Conservation (phyloP, 768 basidiomycete genomes). For the Coprinopsis sp. region DNA sequence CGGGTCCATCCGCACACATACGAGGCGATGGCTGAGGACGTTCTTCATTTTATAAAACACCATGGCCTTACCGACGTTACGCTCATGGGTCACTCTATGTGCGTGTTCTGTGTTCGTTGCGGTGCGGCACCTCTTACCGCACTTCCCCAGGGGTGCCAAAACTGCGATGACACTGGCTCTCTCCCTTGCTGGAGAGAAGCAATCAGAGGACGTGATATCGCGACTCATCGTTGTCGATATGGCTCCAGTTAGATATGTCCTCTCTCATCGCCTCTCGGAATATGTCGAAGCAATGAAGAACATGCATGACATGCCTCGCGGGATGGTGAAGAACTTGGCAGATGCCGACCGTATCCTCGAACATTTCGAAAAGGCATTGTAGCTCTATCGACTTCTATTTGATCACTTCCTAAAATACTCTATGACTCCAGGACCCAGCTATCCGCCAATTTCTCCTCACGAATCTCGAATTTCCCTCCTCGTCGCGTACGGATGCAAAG, state of each 20-base stretch:
- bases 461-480: constrained; percentile 51
- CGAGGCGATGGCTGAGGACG: constrained; percentile 72
- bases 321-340: constrained; percentile 51
- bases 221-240: constrained; percentile 79
- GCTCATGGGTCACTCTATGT: constrained; percentile 91
- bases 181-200: constrained; percentile 21
- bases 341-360: constrained; percentile 66
- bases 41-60: constrained; percentile 58
- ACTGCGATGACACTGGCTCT: constrained; percentile 71
- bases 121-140: background rate
- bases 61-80: constrained; percentile 57
- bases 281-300: constrained; percentile 74
- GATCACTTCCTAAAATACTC: background rate
- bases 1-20: constrained; percentile 74
- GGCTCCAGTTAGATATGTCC: constrained; percentile 55
- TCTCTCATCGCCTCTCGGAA: constrained; percentile 57
- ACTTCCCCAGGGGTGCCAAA: constrained; percentile 81
- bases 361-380: constrained; percentile 55
- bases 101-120: constrained; percentile 18
- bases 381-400: background rate
- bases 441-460: constrained; percentile 84
- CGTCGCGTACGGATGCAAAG: constrained; percentile 20
- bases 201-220: constrained; percentile 39
- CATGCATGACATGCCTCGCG: constrained; percentile 48
- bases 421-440: constrained; percentile 52